These are phyloP conservation scores for Tubosaeta sp. DNA, from an alignment of 768 basidiomycete genomes.

Conservation along the genomic window DNA sequence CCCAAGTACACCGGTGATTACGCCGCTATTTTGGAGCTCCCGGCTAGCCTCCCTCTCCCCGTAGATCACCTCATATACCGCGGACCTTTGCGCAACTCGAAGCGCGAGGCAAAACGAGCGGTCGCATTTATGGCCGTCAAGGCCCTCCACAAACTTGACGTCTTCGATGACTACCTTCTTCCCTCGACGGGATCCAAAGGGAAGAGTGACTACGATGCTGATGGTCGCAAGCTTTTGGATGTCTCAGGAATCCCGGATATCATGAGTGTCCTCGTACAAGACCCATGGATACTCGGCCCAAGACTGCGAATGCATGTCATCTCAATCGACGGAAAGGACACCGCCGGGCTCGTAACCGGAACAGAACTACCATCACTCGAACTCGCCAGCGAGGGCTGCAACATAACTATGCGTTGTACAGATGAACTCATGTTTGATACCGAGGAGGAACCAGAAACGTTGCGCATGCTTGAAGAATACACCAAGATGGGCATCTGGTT, in stretches of 20 bases:
- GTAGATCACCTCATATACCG: constrained; percentile 48
- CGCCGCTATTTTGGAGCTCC: constrained; percentile 54
- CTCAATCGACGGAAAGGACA: constrained; percentile 42
- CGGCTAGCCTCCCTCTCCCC: constrained; percentile 60
- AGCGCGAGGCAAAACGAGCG: constrained; percentile 79
- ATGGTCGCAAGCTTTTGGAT: constrained; percentile 43
- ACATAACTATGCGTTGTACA: constrained; percentile 39
- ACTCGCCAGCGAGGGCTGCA: constrained; percentile 33
- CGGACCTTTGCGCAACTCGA: constrained; percentile 60
- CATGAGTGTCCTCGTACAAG: constrained; percentile 56
- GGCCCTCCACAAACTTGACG: constrained; percentile 60
- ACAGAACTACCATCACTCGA: constrained; percentile 48
- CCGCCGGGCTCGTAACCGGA: constrained; percentile 67
- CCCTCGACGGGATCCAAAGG: constrained; percentile 56
- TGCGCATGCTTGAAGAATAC: constrained; percentile 58
- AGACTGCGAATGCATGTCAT: constrained; percentile 64
- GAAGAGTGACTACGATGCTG: constrained; percentile 48
- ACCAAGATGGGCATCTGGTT: constrained; percentile 59
- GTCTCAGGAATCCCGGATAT: constrained; percentile 45
- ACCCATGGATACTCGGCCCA: constrained; percentile 61
- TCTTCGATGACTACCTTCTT: constrained; percentile 79
- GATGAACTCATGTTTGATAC: constrained; percentile 46
- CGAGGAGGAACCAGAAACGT: constrained; percentile 43
- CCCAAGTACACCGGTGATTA: constrained; percentile 66
- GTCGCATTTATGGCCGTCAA: constrained; percentile 78